Evolutionary conservation across 2,329 filamentous ascomycete species (phyloP), one percentile per base, ranked within the genome.

Genomic region (Parafenestella ontariensis): DNA sequence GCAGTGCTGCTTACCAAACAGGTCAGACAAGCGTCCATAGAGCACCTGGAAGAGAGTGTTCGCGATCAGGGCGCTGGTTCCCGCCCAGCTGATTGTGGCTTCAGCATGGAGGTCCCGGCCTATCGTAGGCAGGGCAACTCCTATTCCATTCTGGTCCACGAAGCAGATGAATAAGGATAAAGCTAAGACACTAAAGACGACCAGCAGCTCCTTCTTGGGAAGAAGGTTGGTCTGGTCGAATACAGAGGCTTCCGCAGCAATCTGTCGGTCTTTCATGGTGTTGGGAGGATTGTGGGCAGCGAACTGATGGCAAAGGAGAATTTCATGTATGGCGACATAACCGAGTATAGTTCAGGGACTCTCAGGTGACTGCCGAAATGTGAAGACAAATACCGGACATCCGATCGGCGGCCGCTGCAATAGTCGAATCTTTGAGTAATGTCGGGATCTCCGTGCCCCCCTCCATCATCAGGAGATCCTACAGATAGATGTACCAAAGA

Each of bases 1-100:
- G 6, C 10, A 28, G 26, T 6, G 15, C 17, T 36, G 76, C 67
- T 87, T 87, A 26, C 85, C 85, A 46, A 87, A 81, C 1, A 87
- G 82, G 68, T 88, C 85, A 0, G 85, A 87, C 3, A 87, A 63
- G 2, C 85, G 80, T 18, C 86, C 86, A 66, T 88, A 88, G 0
- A 89, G 78, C 54, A 88, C 84, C 59, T 87, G 86, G 59, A 88
- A 89, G 29, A 84, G 82, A 0, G 87, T 88, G 54, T 83, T 84
- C 26, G 82, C 82, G 41, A 86, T 81, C 40, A 86, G 69, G 3
- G 79, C 78, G 8, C 81, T 79, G 0, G 82, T 84, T 6, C 81
- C 82, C 1, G 81, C 81, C 83, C 83, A 85, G 1, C 81, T 78
- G 42, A 87, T 87, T 2, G 82, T 82, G n/a, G 76, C 76, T 56